Percentiles rank a stretch among this genome's conserved stretches.
Evolutionary conservation across 768 basidiomycete genomes (phyloP).

Genomic region (Hysterangium stoloniferum): DNA sequence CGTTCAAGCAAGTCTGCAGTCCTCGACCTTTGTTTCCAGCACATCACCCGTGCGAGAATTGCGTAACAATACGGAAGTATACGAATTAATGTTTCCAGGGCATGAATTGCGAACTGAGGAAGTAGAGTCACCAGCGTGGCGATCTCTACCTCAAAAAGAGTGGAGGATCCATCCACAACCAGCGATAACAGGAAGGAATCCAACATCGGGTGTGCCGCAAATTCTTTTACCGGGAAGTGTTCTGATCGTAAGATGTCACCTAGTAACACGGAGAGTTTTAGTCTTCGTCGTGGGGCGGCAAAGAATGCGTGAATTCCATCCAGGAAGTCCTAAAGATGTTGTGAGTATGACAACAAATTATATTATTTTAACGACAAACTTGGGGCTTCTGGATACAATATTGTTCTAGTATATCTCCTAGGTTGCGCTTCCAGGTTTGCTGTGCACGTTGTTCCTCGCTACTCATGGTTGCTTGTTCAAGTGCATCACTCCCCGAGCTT

Average conservation of each 20-base stretch:
- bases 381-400: constrained; percentile 56
- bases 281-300: constrained; percentile 46
- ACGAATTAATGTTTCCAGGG: constrained; percentile 44
- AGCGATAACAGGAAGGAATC: constrained; percentile 58
- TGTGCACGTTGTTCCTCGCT: constrained; percentile 51
- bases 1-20: neutral
- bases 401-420: constrained; percentile 66
- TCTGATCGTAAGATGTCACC: constrained; percentile 33
- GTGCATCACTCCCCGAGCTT: constrained; percentile 59
- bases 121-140: constrained; percentile 61
- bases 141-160: constrained; percentile 55
- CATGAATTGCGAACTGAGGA: constrained; percentile 64
- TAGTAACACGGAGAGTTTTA: constrained; percentile 64
- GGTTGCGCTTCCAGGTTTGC: constrained; percentile 66
- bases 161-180: constrained; percentile 68
- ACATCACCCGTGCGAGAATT: constrained; percentile 62
- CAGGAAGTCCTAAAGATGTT: constrained; percentile 52
- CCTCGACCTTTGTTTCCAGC: constrained; percentile 54
- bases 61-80: constrained; percentile 60
- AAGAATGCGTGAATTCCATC: constrained; percentile 61
- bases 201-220: constrained; percentile 55
- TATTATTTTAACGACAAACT: constrained; percentile 35
- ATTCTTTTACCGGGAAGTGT: constrained; percentile 14
- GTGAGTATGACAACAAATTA: constrained; percentile 8
- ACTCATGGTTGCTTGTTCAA: constrained; percentile 68